These are phyloP conservation scores for Ceriops tagal DNA, from an alignment of 345 rosid species.

Conservation along the genomic window DNA sequence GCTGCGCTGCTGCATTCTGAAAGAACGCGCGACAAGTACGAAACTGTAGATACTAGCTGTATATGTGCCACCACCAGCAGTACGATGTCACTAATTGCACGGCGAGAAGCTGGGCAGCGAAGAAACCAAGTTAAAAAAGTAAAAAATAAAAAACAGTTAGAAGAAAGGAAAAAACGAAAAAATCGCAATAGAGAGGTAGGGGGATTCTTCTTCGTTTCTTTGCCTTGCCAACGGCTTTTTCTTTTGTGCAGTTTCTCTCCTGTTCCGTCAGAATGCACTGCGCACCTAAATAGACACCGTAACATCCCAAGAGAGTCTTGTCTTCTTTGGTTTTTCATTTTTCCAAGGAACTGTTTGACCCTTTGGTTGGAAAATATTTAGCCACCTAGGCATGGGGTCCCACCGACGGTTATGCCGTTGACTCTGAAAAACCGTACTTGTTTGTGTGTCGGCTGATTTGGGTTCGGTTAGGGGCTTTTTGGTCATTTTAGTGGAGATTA, in stretches of 20 bases:
- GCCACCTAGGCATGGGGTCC: not conserved
- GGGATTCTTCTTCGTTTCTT: no score
- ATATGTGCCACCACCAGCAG: constrained; percentile 1
- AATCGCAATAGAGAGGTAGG: no score
- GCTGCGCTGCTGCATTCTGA: constrained; percentile 24
- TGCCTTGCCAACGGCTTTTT: constrained; percentile 28
- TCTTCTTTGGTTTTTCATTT: not conserved
- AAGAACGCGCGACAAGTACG: not conserved
- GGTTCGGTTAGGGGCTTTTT: constrained; percentile 22
- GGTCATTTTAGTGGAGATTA: constrained; percentile 15
- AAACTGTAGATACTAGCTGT: not conserved
- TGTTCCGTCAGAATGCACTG: not conserved
- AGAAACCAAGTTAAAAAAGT: constrained; percentile 12
- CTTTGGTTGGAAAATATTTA: not conserved
- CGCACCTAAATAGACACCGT: no score
- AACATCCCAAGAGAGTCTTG: no score
- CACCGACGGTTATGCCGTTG: not conserved
- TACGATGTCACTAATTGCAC: not conserved
- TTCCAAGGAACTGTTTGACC: not conserved
- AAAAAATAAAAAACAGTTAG: not conserved
- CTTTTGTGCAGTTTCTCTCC: not conserved
- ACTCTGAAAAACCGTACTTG: not conserved
- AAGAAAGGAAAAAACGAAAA: not conserved
- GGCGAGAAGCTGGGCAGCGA: no score
- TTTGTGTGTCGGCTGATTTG: not conserved